These are phyloP conservation scores for Plasmodium cynomolgi DNA, from an alignment of 169 alveolate species.

Conservation along the genomic window DNA sequence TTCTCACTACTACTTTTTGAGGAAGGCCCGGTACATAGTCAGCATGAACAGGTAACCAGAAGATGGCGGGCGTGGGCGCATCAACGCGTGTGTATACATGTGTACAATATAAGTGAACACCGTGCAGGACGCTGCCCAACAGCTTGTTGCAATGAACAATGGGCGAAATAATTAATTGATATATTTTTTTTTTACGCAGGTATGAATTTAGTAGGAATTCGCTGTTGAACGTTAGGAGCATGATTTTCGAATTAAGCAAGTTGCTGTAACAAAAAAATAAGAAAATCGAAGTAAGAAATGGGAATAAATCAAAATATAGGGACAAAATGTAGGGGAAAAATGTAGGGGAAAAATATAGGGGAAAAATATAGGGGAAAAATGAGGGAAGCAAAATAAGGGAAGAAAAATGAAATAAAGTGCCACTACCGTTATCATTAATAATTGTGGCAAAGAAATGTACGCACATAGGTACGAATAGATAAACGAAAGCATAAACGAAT, in stretches of 20 bases:
- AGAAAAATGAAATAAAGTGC: not conserved
- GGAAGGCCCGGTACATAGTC: slow-evolving; percentile 31
- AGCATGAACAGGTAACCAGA: slow-evolving; percentile 47
- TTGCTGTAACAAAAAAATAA: slow-evolving; percentile 11
- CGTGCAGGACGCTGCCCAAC: not conserved
- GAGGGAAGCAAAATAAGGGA: too few species aligned
- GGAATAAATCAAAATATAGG: not conserved
- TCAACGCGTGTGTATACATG: not conserved
- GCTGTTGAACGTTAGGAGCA: slow-evolving; percentile 6
- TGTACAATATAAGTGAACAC: not conserved
- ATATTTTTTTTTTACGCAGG: slow-evolving; percentile 27
- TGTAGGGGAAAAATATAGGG: too few species aligned
- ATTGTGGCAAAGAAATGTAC: not conserved
- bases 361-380: too few species aligned
- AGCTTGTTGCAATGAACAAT: not conserved
- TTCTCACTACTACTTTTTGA: slow-evolving; percentile 49
- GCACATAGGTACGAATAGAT: not conserved
- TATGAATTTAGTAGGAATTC: slow-evolving; percentile 27
- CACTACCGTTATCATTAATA: not conserved
- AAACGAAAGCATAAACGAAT: not conserved
- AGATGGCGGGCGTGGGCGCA: not conserved
- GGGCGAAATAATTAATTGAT: not conserved
- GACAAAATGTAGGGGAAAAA: not conserved
- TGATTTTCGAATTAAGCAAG: slow-evolving; percentile 27
- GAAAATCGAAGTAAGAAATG: not conserved